Evolutionary conservation across 305 asterid species (phyloP), one percentile per base, ranked within the genome.

Genomic region (Fraxinus baroniana): DNA sequence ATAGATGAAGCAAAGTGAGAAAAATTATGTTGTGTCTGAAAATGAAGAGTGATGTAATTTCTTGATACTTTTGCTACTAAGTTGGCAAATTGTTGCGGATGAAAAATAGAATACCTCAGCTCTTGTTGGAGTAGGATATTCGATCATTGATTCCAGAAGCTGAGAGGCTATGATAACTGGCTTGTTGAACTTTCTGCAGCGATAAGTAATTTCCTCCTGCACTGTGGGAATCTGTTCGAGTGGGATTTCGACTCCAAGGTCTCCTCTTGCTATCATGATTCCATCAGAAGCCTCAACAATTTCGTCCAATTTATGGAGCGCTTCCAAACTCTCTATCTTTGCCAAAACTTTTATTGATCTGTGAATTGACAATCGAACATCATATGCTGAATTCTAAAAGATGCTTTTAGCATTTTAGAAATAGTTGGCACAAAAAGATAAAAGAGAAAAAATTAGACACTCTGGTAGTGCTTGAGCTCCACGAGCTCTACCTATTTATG

Each of bases 221-320:
- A 92, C 91, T 15, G 92, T 81, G 17, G 98, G 98, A 60, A 94
- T 92, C 90, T 93, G 94, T 86, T 92, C 98, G 4, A 93, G 87
- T 68, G 97, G 97, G 78, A 94, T 89, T 86, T 94, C 97, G 37
- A 93, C 98, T 79, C 98, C 98, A 72, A 94, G 97, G 87, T 94
- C 98, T 71, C 98, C 97, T 87, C 98, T 87, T 26, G 98, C 98
- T 55, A 93, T 92, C 98, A 94, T 93, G 87, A 93, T 89, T 33
- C 98, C 98, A 85, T 94, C 94, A 2, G 97, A 93, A 82, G 94
- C 92, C 78, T 85, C 87, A 5, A 93, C 92, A 15, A 94, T 93
- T 79, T 91, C 97, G 75, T 91, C 89, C 89, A 93, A 84, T 7
- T 89, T 90, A 66, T 86, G 88, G 9, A 94, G 91, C 68, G 97